Base-by-base conservation (phyloP, 78 protist species). In the Dictyostelium citrinum region DNA sequence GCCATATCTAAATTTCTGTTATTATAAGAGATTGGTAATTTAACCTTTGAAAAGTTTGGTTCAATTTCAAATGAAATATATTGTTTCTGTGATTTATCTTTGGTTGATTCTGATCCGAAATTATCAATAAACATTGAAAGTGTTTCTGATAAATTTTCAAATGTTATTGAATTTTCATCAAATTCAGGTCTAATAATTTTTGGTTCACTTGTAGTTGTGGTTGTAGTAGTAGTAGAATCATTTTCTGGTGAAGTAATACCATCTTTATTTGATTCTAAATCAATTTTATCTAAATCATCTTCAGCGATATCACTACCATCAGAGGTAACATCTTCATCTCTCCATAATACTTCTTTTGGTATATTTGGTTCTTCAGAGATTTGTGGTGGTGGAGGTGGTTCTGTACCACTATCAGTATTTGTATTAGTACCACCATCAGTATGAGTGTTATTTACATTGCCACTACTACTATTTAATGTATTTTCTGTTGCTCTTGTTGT, bases 271-370 rank as follows among this genome's bases (percentile, higher is more conserved):
- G 31, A 24, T 27, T 22, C 60, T 58, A 24, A 35, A 31, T 84
- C 49, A 46, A 55, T 72, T 49, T 74, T 71, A 49, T 55, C 70
- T 14, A 29, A 24, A 61, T 85, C 84, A 51, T 75, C 91, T 24
- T 85, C 84, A 51, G 41, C 92, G 43, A 78, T 88, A 35, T 88
- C 93, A 78, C 85, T 78, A 20, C 93, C 93, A 64, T 88, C 93
- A 29, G 93, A 88, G 7, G 84, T 76, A 10, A 88, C 85, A 78
- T 88, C 93, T 68, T 88, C 93, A 82, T 82, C 88, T 6, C 77
- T 43, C 93, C 93, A 88, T 16, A 88, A 55, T 60, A 70, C 93
- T 68, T 88, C 85, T 17, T 60, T 78, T 55, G 83, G 83, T 17
- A 75, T 39, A 45, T 74, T 85, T 51, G 92, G 51, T 46, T 85